Evolutionary conservation across 139 green algal species (phyloP), one percentile per base, ranked within the genome.

Genomic region (Chlorella sp.): DNA sequence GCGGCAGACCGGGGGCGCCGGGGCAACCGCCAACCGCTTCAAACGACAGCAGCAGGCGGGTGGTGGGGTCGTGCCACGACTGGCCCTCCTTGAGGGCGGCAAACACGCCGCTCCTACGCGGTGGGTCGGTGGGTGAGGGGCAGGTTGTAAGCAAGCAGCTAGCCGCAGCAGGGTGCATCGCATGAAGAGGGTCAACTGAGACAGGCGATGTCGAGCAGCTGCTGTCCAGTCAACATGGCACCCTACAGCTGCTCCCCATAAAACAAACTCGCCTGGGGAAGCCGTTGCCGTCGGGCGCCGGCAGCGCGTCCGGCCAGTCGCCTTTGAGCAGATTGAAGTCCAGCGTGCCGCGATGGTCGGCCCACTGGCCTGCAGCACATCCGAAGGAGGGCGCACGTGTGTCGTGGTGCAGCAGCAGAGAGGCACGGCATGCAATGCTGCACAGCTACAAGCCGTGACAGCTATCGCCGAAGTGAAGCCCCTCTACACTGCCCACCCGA

Each of bases 311-410:
- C 1, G 85, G 85, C 68, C 69, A 89, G 78, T 89, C 85, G 7
- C 85, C 60, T 6, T 75, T 40, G 28, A 87, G 77, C 74, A 76
- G 13, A 44, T 89, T 89, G 80, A 89, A 89, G 44, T 89, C 85
- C 69, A 89, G 85, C 58, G 80, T 26, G 58, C 70, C 78, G 5
- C 77, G 77, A 43, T 67, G 40, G 41, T 89, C 85, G 2, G 32
- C 76, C 85, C 85, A 89, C 36, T 54, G 30, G 43, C 85, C 79
- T 75, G 64, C 40, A 82, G 13, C 46, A 67, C 28, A 40, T 9
- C 3, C 1, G 41, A 26, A 41, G 30, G 11, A 11, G 36, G 41
- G 60, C 43, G 24, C 1, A 16, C 28, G 9, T 19, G 13, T 3
- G 19, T 76, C 38, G n/a, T 13, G 14, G 40, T 1, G 6, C 40